Evolutionary conservation across 2,329 filamentous ascomycete genomes (phyloP), one percentile per base, ranked within the genome.

Genomic region (Teratosphaeria destructans): DNA sequence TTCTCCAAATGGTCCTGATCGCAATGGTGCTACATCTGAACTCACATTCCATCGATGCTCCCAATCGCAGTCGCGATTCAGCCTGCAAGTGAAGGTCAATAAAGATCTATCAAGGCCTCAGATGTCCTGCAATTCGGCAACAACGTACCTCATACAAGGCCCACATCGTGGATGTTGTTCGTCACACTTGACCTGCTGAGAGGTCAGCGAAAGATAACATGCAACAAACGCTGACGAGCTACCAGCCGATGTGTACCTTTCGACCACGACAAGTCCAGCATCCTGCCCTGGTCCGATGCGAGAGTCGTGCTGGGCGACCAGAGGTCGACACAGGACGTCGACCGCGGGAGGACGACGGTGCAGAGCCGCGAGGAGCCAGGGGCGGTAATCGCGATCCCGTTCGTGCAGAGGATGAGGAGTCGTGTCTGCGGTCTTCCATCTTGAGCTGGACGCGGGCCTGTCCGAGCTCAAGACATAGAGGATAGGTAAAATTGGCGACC

Each of bases 41-140:
- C 62, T 29, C 59, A 66, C 65, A 60, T 71, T 72, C 72, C 75
- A 73, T 54, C 82, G 76, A 16, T 81, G 79, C 60, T 77, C 79
- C 71, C 83, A 85, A 66, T 84, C 82, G 67, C 82, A 84, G 39
- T 75, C 73, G 66, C 83, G 80, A 54, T 81, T 79, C 26, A 84
- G 29, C 29, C 29, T 32, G 29, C 29, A 5, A 32, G 29, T 7
- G 29, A 32, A 32, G 29, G 29, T 32, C 29, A 32, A 32, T 32
- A 32, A 5, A 32, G 29, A 32, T 32, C 3, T 32, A 7, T 32
- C 29, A 32, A 1, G 29, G 29, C 29, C 29, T 32, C 3, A 3
- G 7, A 32, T 32, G 7, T 32, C 29, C 29, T 32, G 29, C 29
- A 32, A 32, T 32, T 32, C 29, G 29, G 0, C 29, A 32, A 32